Conservation (phyloP, 208 protist species). For the Leishmania gerbilli region DNA sequence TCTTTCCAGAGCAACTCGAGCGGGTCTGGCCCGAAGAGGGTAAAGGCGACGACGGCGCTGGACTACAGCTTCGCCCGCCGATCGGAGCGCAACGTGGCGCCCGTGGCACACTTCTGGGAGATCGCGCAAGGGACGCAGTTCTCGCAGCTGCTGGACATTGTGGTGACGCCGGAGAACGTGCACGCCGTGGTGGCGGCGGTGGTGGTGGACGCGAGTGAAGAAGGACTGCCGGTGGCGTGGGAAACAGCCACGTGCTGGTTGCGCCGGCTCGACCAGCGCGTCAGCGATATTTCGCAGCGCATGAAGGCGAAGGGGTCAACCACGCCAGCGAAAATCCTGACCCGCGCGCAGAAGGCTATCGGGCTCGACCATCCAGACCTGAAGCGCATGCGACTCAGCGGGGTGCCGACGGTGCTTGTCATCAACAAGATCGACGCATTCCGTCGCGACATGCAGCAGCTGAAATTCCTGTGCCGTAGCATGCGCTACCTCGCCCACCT, state of each 20-base stretch:
- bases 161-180: slow-evolving; percentile 86
- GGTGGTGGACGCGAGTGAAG: slow-evolving; percentile 77
- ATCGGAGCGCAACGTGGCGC: slow-evolving; percentile 72
- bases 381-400: slow-evolving; percentile 71
- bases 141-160: slow-evolving; percentile 82
- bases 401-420: slow-evolving; percentile 85
- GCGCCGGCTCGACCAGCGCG: slow-evolving; percentile 67
- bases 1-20: slow-evolving; percentile 45
- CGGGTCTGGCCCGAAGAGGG: slow-evolving; percentile 36
- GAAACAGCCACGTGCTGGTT: slow-evolving; percentile 78
- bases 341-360: slow-evolving; percentile 54
- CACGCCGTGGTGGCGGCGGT: slow-evolving; percentile 71
- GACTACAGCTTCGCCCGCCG: slow-evolving; percentile 87
- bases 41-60: slow-evolving; percentile 88
- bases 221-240: slow-evolving; percentile 55
- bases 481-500: slow-evolving; percentile 86
- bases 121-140: slow-evolving; percentile 86
- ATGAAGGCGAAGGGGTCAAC: slow-evolving; percentile 81
- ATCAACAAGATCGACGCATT: slow-evolving; percentile 88
- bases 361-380: slow-evolving; percentile 80
- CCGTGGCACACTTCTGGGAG: slow-evolving; percentile 92
- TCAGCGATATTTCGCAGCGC: slow-evolving; percentile 63
- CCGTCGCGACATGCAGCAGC: slow-evolving; percentile 43
- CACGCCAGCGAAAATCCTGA: slow-evolving; percentile 80
- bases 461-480: slow-evolving; percentile 66